Base-by-base conservation (phyloP, 2,329 filamentous ascomycete species). In the Orbilia ellipsospora region DNA sequence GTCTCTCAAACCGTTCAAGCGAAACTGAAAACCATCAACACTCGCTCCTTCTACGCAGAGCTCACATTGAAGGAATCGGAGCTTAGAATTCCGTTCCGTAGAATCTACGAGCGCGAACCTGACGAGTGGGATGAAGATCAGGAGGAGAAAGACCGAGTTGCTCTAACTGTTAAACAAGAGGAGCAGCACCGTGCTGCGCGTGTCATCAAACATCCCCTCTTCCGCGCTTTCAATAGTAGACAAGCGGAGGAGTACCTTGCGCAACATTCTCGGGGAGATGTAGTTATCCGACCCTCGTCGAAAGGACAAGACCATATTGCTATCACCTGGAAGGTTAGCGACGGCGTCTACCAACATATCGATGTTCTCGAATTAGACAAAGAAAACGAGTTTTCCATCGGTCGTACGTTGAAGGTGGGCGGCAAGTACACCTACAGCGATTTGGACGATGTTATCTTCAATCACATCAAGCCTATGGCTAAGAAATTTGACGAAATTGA, bases 401-500 rank as follows among this genome's bases (percentile, higher is more conserved):
- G 95, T 77, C 90, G 90, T 79, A 90, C 90, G 50, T 87, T 99
- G 64, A 92, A 92, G 78, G 92, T 99, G 64, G 91, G 90, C 40
- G 92, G 92, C 79, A 94, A 94, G 82, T 94, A 93, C 83, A 94
- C 89, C 6, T 99, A 99, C 84, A 93, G 89, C 75, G 95, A 99
- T 90, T 86, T 99, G 76, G 95, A 99, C 83, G 95, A 99, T 82
- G 83, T 99, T 84, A 98, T 99, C 79, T 94, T 96, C 81, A 92
- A 95, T 80, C 95, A 99, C 81, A 92, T 99, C 81, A 95, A 97
- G 84, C 92, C 94, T 62, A 99, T 98, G 95, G 92, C 93, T 16
- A 92, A 91, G 83, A 99, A 99, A 86, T 94, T 98, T 61, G 93
- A 96, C 78, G 94, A 99, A 85, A 90, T 99, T 85, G 95, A 93